These are phyloP conservation scores for Theileria parva DNA, from an alignment of 169 alveolate genomes.

Conservation along the genomic window DNA sequence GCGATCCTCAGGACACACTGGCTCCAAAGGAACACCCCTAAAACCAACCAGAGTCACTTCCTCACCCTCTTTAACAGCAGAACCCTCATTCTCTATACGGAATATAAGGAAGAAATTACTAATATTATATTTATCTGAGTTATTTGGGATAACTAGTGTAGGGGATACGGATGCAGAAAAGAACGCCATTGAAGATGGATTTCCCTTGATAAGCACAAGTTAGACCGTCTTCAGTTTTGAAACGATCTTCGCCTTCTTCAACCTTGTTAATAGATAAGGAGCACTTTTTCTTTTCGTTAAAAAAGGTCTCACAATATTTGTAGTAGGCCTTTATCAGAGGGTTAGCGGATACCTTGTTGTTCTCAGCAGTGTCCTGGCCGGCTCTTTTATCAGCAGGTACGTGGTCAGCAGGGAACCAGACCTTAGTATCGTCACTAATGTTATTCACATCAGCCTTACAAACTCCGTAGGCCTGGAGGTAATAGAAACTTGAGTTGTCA, in stretches of 20 bases:
- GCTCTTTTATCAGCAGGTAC: neutral
- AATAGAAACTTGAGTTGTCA: conserved; percentile 13
- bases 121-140: neutral
- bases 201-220: conserved; percentile 16
- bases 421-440: conserved; percentile 2
- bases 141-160: neutral
- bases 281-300: conserved; percentile 27
- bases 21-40: conserved; percentile 8
- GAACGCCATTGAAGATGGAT: conserved; percentile 35
- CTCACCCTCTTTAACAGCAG: conserved; percentile 34
- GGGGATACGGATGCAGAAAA: conserved; percentile 41
- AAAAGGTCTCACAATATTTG: conserved; percentile 21
- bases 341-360: neutral
- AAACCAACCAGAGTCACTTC: conserved; percentile 26
- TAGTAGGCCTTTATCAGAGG: conserved; percentile 15
- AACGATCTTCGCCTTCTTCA: conserved; percentile 26
- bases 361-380: neutral
- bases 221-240: conserved; percentile 20
- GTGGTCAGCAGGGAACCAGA: conserved; percentile 7
- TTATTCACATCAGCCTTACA: conserved; percentile 23
- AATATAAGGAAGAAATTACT: neutral
- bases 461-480: conserved; percentile 40
- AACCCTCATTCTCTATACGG: neutral
- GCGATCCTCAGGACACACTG: conserved; percentile 53
- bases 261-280: conserved; percentile 22